These are phyloP conservation scores for Solanum rostratum DNA, from an alignment of 257 asterid genomes.

Conservation along the genomic window DNA sequence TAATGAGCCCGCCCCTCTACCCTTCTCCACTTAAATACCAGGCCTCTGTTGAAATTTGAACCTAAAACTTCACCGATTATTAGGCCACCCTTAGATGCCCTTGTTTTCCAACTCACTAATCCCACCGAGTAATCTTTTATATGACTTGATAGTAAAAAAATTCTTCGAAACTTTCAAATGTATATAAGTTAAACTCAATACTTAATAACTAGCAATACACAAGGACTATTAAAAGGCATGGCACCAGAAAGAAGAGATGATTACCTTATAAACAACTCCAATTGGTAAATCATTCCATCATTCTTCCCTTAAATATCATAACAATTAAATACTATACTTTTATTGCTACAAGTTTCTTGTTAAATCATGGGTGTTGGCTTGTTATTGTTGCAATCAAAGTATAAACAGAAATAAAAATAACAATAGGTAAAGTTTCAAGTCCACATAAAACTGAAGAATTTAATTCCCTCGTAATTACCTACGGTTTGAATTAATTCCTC, in stretches of 20 bases:
- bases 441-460: no score
- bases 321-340: no score
- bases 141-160: background rate
- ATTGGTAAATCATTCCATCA: no score
- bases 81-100: background rate
- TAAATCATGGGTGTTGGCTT: background rate
- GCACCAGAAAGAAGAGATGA: background rate
- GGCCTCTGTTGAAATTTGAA: background rate
- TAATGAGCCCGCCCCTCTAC: no score
- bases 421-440: no score
- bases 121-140: background rate
- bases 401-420: no score
- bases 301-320: background rate
- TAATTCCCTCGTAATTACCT: no score
- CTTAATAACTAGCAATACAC: background rate
- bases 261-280: slow-evolving; percentile 68
- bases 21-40: no score
- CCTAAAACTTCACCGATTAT: background rate
- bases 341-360: background rate
- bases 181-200: background rate
- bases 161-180: background rate
- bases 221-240: background rate
- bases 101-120: background rate
- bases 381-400: no score
- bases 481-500: no score